Conservation (phyloP, 1,284 basidiomycete genomes). For the Leccinum subspadiceum region DNA sequence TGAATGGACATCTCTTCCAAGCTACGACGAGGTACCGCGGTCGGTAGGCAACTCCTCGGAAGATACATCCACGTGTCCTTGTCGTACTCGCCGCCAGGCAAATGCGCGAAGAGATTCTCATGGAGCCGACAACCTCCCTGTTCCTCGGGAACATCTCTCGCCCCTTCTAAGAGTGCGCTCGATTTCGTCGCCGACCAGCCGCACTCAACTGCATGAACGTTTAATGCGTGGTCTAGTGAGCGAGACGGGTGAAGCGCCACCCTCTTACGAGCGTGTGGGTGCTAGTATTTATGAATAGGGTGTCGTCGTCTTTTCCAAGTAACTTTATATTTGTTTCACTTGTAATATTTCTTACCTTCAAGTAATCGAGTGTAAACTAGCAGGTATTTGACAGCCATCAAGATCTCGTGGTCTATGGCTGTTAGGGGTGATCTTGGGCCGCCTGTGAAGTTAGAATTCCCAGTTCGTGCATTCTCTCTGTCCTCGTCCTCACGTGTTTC, state of each 20-base stretch:
- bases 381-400: background rate
- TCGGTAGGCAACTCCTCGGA: slow-evolving; percentile 34
- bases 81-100: slow-evolving; percentile 26
- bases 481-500: too few species aligned
- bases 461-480: background rate
- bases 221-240: slow-evolving; percentile 63
- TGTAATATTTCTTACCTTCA: background rate
- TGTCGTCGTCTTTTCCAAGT: background rate
- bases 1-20: slow-evolving; percentile 74
- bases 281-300: background rate
- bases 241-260: slow-evolving; percentile 63
- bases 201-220: slow-evolving; percentile 53
- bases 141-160: slow-evolving; percentile 24
- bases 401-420: background rate
- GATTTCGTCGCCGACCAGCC: slow-evolving; percentile 31
- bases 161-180: slow-evolving; percentile 38
- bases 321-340: background rate
- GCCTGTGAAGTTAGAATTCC: too few species aligned
- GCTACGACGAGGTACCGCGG: slow-evolving; percentile 47
- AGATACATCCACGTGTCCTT: slow-evolving; percentile 45
- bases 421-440: background rate
- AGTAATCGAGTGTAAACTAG: background rate
- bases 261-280: slow-evolving; percentile 46
- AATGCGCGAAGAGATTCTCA: slow-evolving; percentile 8
- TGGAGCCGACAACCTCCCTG: background rate